phyloP scores from a whole-genome alignment of 352 stramenopile species.

The Thalassiosira gravida region DNA sequence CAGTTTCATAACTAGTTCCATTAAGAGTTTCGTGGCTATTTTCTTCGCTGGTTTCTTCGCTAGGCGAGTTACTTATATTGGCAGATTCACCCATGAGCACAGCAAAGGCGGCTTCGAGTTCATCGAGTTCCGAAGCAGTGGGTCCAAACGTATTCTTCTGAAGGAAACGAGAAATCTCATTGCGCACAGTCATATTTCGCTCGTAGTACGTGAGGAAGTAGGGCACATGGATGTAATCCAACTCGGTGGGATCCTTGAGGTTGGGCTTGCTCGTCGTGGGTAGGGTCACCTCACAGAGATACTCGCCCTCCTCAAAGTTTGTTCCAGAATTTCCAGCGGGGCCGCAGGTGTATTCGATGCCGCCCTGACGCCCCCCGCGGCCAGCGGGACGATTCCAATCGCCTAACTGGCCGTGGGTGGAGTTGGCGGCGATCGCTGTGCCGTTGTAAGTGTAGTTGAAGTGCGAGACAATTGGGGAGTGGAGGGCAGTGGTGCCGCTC shows the following conservation, averaged over 20 bases:
- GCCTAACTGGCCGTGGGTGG: background rate
- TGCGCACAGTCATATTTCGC: constrained; percentile 26
- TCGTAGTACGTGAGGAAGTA: constrained; percentile 67
- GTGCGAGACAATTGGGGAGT: background rate
- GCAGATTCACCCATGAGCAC: too few relatives aligned
- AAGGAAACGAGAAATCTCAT: constrained; percentile 64
- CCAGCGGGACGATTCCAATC: constrained; percentile 17
- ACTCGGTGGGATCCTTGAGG: constrained; percentile 14
- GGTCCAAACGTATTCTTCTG: constrained; percentile 73
- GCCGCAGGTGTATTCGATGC: constrained; percentile 14
- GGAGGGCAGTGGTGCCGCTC: too few relatives aligned
- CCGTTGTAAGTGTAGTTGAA: too few relatives aligned
- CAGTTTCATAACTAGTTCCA: background rate
- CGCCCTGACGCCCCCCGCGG: background rate
- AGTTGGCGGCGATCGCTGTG: background rate
- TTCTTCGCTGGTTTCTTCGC: too few relatives aligned
- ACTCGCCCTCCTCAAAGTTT: constrained; percentile 16
- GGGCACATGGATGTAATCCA: constrained; percentile 23
- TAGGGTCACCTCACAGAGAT: constrained; percentile 20
- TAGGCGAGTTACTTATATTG: too few relatives aligned
- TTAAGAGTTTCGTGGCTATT: background rate
- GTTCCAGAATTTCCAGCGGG: background rate
- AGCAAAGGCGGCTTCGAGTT: constrained; percentile 29
- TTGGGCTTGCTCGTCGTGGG: constrained; percentile 4
- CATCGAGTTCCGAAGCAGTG: constrained; percentile 40